Evolutionary conservation across 345 rosid species (phyloP), one percentile per base, ranked within the genome.

Genomic region (Carallia pectinifolia): DNA sequence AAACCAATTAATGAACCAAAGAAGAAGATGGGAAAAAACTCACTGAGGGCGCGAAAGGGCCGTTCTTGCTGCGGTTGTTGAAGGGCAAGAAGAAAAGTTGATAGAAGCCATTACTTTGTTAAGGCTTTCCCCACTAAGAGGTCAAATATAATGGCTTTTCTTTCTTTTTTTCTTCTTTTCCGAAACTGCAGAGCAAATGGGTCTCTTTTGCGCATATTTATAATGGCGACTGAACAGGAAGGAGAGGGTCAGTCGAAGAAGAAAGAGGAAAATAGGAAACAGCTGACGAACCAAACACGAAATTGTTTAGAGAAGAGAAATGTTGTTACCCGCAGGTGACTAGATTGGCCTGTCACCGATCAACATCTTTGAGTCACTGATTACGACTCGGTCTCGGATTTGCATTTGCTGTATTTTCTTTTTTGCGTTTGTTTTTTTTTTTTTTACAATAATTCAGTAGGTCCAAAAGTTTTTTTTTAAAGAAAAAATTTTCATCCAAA

Each of bases 61-160:
- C 53, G 71, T 60, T 66, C 76, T 59, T 23, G 71, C 13, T 34
- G 61, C 18, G 47, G 71, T 50, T 2, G 67, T 66, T 66, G 76
- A 61, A 61, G 71, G 70, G 55, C 44, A 64, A 34, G 36, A 63
- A 63, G 75, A 52, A 39, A 72, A 31, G 23, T 66, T 66, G 15
- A 73, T 53, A 8, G 76, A 60, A 61, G 71, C 71, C 76, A 66
- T 62, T 13, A 44, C 56, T 31, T 17, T 31, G 31, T 59, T 30
- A 13, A 54, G 47, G 56, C 29, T 34, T 70, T 44, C 29, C 61
- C 37, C 19, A 31, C 47, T 8, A 61, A 19, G 53, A 67, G 50
- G 37, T 65, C 39, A 3, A 6, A 52, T 53, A 1, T 27, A 15
- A 65, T 31, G 0, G 17, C 31, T 27, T 4, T 27, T 23, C 23